Evolutionary conservation across 768 basidiomycete species (phyloP), one percentile per base, ranked within the genome.

Genomic region (Hygrophorus russula): DNA sequence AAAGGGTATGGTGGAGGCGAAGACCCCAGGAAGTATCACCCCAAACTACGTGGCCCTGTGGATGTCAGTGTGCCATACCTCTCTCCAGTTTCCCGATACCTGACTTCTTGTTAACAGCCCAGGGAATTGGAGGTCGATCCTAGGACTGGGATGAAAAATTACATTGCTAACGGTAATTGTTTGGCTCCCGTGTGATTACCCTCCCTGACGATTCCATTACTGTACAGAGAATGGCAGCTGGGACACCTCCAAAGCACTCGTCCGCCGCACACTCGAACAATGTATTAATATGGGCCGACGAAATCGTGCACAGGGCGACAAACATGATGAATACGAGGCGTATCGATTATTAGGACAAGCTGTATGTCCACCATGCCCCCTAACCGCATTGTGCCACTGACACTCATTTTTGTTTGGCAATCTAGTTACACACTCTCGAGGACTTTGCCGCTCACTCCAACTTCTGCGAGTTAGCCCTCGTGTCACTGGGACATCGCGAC

Each of bases 81-180:
- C 51, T 44, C 46, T 31, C 29, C n/a, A 32, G n/a, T 36, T 27
- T 20, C 17, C 37, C 36, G 15, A 9, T 40, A 11, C 9, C 36
- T 13, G 32, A 41, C 19, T 34, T 36, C 43, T 38, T 7, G 15
- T 28, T 18, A 33, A 14, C 47, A 85, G 79, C 84, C 84, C 0
- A 64, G 71, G 29, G 93, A 97, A 55, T 68, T 94, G 0, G 83
- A 92, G 52, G 70, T 97, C 5, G 93, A 97, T 58, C 76, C 74
- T 0, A 64, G 70, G 11, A 87, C 84, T 0, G 93, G 91, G 2
- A 93, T 97, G 91, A 93, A 93, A 68, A 97, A 92, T 52, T 89
- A 88, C 59, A 92, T 93, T 47, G 87, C 87, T 0, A 93, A 92
- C 58, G 77, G 78, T 75, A 46, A 9, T 53, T 34, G 6, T 15